These are phyloP conservation scores for Hypoxylon perforatum DNA, from an alignment of 495 filamentous ascomycete species.

Conservation along the genomic window DNA sequence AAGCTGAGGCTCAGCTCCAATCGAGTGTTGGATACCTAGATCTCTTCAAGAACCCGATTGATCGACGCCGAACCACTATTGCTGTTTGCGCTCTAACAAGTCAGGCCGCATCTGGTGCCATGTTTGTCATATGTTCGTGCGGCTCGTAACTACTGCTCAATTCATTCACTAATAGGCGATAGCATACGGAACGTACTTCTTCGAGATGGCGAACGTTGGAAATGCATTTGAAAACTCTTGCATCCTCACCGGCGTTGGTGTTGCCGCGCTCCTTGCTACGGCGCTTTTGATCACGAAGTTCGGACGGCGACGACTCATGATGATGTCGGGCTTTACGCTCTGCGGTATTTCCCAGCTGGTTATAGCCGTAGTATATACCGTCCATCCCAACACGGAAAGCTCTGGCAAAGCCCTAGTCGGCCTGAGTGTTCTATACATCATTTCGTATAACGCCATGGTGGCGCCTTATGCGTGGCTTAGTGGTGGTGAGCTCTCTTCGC, in stretches of 20 bases:
- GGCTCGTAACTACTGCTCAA: neutral
- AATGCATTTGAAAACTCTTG: constrained; percentile 70
- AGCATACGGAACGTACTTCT: constrained; percentile 74
- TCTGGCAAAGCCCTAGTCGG: constrained; percentile 66
- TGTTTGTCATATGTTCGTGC: constrained; percentile 67
- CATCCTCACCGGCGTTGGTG: constrained; percentile 65
- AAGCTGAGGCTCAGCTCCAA: constrained; percentile 59
- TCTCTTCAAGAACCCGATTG: constrained; percentile 65
- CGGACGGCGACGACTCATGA: constrained; percentile 65
- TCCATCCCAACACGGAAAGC: constrained; percentile 53
- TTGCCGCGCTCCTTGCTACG: constrained; percentile 68
- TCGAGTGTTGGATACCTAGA: constrained; percentile 57
- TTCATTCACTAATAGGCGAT: constrained; percentile 16
- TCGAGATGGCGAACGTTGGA: constrained; percentile 69
- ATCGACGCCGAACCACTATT: constrained; percentile 62
- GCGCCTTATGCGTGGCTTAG: constrained; percentile 70
- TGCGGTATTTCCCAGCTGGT: constrained; percentile 67
- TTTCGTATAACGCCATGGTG: constrained; percentile 65
- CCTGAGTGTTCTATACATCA: constrained; percentile 66
- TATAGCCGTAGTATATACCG: constrained; percentile 65
- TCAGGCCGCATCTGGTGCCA: constrained; percentile 68
- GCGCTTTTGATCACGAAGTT: constrained; percentile 62
- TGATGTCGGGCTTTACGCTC: constrained; percentile 61
- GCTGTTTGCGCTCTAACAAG: constrained; percentile 62
- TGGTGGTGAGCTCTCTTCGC: constrained; percentile 67